phyloP scores from a whole-genome alignment of 371 early-diverging fungal species.

The Chytridium lagenaria region DNA sequence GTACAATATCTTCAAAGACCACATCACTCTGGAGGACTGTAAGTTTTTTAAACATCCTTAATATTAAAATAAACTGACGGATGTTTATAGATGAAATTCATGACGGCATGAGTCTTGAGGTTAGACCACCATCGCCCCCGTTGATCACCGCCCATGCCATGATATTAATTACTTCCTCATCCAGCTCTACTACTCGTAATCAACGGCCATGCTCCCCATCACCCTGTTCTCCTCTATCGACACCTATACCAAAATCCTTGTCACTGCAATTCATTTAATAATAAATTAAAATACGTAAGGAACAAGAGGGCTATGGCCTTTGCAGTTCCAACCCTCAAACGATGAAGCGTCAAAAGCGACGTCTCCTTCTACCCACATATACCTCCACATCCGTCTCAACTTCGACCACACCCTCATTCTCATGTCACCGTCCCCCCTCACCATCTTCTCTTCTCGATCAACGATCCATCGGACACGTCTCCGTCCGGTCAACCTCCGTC shows the following conservation, averaged over 20 bases:
- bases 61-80: background rate
- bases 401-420: too few species aligned
- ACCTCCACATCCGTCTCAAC: too few species aligned
- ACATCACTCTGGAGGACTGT: slow-evolving; percentile 91
- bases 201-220: too few species aligned
- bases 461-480: too few species aligned
- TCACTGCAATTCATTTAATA: background rate
- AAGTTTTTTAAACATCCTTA: slow-evolving; percentile 30
- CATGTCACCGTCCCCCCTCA: too few species aligned
- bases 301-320: background rate
- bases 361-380: too few species aligned
- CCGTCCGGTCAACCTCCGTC: too few species aligned
- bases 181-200: slow-evolving; percentile 11
- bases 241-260: too few species aligned
- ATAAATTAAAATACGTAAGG: background rate
- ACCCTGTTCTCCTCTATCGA: too few species aligned
- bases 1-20: slow-evolving; percentile 88
- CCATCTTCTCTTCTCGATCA: too few species aligned
- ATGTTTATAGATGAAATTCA: slow-evolving; percentile 78
- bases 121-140: slow-evolving; percentile 56
- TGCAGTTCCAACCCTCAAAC: too few species aligned
- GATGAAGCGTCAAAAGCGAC: too few species aligned
- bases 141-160: background rate
- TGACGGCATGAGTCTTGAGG: slow-evolving; percentile 90
- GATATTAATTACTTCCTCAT: background rate